A percentile compares a stretch with the other conserved stretches of the same genome.
Conservation (phyloP, 176 grass and related monocot species). For the Triticum monococcum region DNA sequence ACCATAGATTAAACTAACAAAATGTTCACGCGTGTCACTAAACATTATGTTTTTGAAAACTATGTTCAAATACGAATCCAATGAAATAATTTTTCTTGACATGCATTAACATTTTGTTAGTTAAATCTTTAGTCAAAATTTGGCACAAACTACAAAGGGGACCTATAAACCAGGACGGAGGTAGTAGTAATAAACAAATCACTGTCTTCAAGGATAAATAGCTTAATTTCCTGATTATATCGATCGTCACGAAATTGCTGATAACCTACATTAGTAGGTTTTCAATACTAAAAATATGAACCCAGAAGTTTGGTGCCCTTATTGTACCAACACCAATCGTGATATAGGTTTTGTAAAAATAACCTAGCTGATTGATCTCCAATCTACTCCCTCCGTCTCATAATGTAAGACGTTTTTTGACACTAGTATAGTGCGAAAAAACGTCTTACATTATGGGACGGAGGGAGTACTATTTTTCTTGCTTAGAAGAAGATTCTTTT, state of each 20-base stretch:
- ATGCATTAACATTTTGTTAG: no score
- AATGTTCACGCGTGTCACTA: no score
- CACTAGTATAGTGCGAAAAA: no score
- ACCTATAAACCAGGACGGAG: no score
- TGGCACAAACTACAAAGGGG: no score
- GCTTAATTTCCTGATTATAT: conserved; percentile 3
- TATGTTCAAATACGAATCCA: no score
- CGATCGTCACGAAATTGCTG: not conserved
- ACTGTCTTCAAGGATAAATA: not conserved
- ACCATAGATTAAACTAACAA: no score
- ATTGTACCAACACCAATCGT: not conserved
- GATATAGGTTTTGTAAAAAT: not conserved
- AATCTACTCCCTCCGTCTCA: not conserved
- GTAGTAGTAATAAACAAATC: conserved; percentile 18
- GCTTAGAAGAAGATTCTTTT: not conserved
- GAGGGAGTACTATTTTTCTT: not conserved
- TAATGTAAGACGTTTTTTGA: no score
- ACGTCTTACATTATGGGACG: no score
- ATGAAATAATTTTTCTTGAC: no score
- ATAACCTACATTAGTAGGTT: not conserved
- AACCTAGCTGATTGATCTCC: not conserved
- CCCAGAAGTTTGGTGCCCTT: not conserved
- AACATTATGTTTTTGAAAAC: no score
- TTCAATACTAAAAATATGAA: conserved; percentile 1
- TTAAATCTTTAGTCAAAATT: no score